phyloP scores from a whole-genome alignment of 1,284 basidiomycete genomes.

The Tetrapyrgos nigripes region DNA sequence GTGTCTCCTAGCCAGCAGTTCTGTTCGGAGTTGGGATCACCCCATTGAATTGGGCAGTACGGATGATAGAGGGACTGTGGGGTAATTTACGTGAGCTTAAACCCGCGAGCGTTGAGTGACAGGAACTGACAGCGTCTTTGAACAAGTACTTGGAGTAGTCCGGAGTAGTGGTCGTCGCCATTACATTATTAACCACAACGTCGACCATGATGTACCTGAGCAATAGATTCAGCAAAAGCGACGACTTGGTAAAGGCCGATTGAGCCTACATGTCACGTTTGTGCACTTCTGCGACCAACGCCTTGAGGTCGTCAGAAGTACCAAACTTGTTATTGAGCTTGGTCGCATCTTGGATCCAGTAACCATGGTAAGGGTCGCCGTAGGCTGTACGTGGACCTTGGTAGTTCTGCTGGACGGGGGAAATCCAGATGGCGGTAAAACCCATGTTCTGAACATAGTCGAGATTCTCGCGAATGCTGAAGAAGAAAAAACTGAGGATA shows the following conservation, averaged over 20 bases:
- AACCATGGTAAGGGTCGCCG: conserved; percentile 75
- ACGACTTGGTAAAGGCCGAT: conserved; percentile 10
- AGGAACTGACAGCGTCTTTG: conserved; percentile 43
- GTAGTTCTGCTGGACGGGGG: conserved; percentile 73
- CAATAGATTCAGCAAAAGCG: neutral
- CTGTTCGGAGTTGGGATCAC: conserved; percentile 69
- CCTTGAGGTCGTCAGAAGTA: conserved; percentile 70
- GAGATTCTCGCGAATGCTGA: conserved; percentile 70
- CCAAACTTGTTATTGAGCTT: conserved; percentile 75
- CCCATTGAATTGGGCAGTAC: conserved; percentile 70
- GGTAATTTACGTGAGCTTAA: conserved; percentile 1
- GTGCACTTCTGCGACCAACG: conserved; percentile 69
- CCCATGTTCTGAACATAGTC: conserved; percentile 83
- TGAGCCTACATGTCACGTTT: conserved; percentile 65
- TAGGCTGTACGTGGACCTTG: conserved; percentile 69
- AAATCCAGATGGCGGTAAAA: conserved; percentile 74
- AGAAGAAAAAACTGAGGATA: neutral
- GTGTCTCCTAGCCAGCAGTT: conserved; percentile 80
- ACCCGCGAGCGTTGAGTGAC: conserved; percentile 7
- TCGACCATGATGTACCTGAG: conserved; percentile 79
- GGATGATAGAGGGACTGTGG: conserved; percentile 60
- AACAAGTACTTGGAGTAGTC: conserved; percentile 67
- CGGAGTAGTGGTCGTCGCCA: conserved; percentile 60
- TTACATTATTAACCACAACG: conserved; percentile 79
- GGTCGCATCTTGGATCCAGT: conserved; percentile 70